Percentiles rank a stretch among this genome's conserved stretches.
These are phyloP conservation scores for Remersonia thermophila DNA, from an alignment of 2,329 filamentous ascomycete species.

Conservation along the genomic window DNA sequence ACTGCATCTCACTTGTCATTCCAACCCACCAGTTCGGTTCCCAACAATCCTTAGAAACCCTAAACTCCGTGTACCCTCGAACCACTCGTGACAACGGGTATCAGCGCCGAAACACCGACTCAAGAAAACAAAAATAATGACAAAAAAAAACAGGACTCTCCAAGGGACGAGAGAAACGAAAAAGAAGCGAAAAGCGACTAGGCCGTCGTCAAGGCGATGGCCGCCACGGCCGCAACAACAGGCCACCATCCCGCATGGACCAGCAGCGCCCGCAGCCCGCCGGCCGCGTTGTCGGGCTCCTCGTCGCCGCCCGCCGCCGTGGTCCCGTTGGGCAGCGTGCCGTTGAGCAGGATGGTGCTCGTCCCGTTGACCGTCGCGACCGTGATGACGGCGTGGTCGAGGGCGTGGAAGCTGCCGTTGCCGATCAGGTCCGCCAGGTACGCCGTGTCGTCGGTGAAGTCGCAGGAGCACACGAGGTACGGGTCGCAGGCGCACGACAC, in stretches of 20 bases:
- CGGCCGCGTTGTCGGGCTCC: constrained; percentile 25
- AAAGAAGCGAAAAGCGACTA: too few species aligned
- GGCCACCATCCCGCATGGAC: constrained; percentile 39
- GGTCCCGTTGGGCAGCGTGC: constrained; percentile 59
- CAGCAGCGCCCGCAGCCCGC: constrained; percentile 22
- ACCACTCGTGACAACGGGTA: neutral
- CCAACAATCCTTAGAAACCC: too few species aligned
- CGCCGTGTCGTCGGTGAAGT: constrained; percentile 40
- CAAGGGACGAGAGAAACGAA: too few species aligned
- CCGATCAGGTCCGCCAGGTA: constrained; percentile 54
- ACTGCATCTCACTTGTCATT: too few species aligned
- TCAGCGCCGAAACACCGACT: neutral
- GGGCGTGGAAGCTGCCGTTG: constrained; percentile 44
- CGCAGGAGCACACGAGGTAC: constrained; percentile 50
- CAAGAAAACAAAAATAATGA: neutral
- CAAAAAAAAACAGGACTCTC: neutral
- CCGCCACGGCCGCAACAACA: constrained; percentile 30
- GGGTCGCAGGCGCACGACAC: constrained; percentile 50
- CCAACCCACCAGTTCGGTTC: too few species aligned
- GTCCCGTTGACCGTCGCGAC: constrained; percentile 53
- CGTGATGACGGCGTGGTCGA: constrained; percentile 51
- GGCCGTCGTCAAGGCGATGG: constrained; percentile 28
- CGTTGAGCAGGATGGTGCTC: constrained; percentile 57
- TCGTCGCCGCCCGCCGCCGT: constrained; percentile 37
- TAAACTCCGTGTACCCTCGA: too few species aligned